A percentile compares a stretch with the other conserved stretches of the same genome.
Evolutionary conservation across 768 basidiomycete species (phyloP).

Genomic region (Holtermanniella nyarrowii): DNA sequence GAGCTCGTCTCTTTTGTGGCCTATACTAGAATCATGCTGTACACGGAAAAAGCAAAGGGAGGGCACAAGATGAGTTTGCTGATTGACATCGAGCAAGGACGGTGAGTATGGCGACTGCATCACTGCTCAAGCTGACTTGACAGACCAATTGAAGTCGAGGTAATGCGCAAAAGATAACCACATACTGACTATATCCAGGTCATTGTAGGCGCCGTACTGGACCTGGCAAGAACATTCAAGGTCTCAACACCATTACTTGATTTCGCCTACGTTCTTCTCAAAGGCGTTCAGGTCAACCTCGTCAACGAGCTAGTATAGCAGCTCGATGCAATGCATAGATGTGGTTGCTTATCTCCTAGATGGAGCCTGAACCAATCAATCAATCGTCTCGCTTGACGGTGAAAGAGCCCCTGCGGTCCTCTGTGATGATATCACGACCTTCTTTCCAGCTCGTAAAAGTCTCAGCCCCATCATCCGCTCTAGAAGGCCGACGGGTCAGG

Average conservation of each 20-base stretch:
- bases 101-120: background rate
- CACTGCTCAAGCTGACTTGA: background rate
- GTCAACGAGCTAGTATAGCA: slow-evolving; percentile 6
- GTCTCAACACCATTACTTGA: slow-evolving; percentile 18
- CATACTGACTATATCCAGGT: slow-evolving; percentile 3
- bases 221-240: slow-evolving; percentile 14
- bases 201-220: slow-evolving; percentile 23
- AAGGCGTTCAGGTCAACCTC: slow-evolving; percentile 21
- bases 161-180: background rate
- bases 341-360: too few species aligned
- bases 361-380: too few species aligned
- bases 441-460: too few species aligned
- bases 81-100: slow-evolving; percentile 29
- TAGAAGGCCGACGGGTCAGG: too few species aligned
- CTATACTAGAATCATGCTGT: background rate
- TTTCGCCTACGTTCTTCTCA: slow-evolving; percentile 23
- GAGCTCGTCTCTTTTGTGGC: background rate
- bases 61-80: slow-evolving; percentile 28
- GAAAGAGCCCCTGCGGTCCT: too few species aligned
- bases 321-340: too few species aligned
- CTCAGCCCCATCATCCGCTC: too few species aligned
- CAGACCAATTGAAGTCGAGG: slow-evolving; percentile 32
- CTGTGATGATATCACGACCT: too few species aligned
- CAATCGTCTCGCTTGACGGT: too few species aligned
- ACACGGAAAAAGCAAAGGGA: background rate